Percentiles rank a stretch among this genome's conserved stretches.
Conservation (phyloP, 805 yeast genomes). For the Kurtzmaniella cleridarum region DNA sequence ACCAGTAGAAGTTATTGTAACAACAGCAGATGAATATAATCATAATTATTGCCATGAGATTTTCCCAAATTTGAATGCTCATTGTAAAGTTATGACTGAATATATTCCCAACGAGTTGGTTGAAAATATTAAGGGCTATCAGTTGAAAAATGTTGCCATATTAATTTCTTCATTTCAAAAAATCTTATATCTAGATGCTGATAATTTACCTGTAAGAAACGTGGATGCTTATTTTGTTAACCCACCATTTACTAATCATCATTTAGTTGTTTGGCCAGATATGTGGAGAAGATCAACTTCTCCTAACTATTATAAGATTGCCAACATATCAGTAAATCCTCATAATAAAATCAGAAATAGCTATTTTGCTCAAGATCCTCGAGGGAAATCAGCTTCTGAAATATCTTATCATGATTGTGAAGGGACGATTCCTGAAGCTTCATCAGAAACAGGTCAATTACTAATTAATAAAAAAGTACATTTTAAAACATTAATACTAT, state of each 20-base stretch:
- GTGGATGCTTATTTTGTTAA: conserved; percentile 31
- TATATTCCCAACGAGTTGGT: conserved; percentile 20
- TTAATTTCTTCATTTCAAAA: conserved; percentile 31
- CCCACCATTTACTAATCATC: conserved; percentile 23
- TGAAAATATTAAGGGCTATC: conserved; percentile 23
- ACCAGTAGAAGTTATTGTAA: conserved; percentile 35
- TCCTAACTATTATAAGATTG: conserved; percentile 30
- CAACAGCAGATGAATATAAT: conserved; percentile 27
- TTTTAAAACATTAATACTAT: conserved; percentile 24
- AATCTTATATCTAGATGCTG: conserved; percentile 35
- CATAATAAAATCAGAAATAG: conserved; percentile 18
- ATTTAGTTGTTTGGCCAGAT: conserved; percentile 37
- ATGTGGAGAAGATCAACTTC: conserved; percentile 38
- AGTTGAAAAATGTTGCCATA: conserved; percentile 32
- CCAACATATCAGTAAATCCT: conserved; percentile 20
- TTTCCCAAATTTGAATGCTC: conserved; percentile 28
- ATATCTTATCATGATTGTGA: conserved; percentile 22
- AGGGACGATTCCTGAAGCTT: conserved; percentile 31
- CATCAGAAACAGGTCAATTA: conserved; percentile 36
- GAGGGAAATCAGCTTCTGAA: conserved; percentile 13
- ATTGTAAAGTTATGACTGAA: conserved; percentile 46
- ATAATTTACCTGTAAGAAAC: conserved; percentile 30
- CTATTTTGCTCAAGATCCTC: conserved; percentile 20
- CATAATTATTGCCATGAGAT: conserved; percentile 25
- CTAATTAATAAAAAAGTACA: conserved; percentile 30